These are phyloP conservation scores for Globisporangium perplexum DNA, from an alignment of 352 stramenopile genomes.

Conservation along the genomic window DNA sequence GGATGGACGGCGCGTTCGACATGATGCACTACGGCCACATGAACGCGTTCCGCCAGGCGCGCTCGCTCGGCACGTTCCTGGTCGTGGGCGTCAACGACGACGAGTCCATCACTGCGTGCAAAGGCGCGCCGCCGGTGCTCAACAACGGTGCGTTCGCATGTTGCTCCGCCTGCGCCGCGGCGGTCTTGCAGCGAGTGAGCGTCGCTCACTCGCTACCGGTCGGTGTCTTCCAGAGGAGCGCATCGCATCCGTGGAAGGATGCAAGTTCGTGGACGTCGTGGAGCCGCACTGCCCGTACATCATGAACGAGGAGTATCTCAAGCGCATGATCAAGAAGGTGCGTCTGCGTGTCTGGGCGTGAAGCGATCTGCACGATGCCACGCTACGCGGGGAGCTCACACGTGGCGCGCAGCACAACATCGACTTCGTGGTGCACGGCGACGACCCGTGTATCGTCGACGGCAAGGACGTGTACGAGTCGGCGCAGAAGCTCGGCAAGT, in stretches of 20 bases:
- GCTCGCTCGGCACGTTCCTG: slow-evolving; percentile 94
- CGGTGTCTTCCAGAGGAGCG: slow-evolving; percentile 77
- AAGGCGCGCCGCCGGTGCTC: slow-evolving; percentile 94
- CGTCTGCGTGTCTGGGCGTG: no score
- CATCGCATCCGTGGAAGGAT: slow-evolving; percentile 93
- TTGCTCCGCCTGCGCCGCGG: no score
- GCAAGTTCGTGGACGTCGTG: slow-evolving; percentile 99
- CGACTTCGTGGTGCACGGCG: slow-evolving; percentile 98
- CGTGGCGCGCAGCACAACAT: slow-evolving; percentile 79
- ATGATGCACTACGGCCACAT: slow-evolving; percentile 99
- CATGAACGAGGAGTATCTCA: slow-evolving; percentile 98
- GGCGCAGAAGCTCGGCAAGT: slow-evolving; percentile 95
- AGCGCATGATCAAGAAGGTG: slow-evolving; percentile 94
- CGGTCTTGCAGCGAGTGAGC: no score
- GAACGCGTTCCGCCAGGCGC: slow-evolving; percentile 97
- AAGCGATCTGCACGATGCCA: background rate
- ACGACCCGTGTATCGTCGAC: slow-evolving; percentile 99
- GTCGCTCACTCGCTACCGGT: background rate
- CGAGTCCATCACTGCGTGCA: slow-evolving; percentile 95
- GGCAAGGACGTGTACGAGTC: slow-evolving; percentile 98
- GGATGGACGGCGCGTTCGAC: slow-evolving; percentile 99
- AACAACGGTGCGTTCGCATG: slow-evolving; percentile 88
- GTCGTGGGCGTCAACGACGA: slow-evolving; percentile 99
- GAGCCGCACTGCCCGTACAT: slow-evolving; percentile 97
- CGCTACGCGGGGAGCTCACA: background rate